These are phyloP conservation scores for Boletus sp. DNA, from an alignment of 768 basidiomycete genomes.

Conservation along the genomic window DNA sequence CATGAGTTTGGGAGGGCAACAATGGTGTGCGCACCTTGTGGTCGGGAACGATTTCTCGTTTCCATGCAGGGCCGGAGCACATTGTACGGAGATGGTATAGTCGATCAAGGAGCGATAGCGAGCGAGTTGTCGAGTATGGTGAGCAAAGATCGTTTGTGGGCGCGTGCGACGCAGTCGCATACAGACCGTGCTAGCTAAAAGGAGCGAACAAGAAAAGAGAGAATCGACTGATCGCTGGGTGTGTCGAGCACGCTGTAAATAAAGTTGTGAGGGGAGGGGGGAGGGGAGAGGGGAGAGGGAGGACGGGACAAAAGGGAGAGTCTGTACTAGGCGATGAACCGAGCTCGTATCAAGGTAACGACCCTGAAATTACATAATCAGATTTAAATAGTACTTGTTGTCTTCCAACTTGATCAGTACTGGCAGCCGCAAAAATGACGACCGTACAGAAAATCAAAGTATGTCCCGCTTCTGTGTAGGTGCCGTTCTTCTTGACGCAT, in stretches of 20 bases:
- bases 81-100: constrained; percentile 16
- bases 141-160: constrained; percentile 24
- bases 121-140: constrained; percentile 23
- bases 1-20: background rate
- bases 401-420: background rate
- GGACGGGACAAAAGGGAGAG: constrained; percentile 10
- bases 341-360: constrained; percentile 14
- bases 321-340: too few species aligned
- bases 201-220: constrained; percentile 26
- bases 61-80: constrained; percentile 80
- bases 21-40: constrained; percentile 69
- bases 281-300: background rate
- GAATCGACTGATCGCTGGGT: constrained; percentile 11
- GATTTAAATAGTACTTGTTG: background rate
- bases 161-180: constrained; percentile 38
- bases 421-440: constrained; percentile 51
- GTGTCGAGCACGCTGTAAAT: background rate
- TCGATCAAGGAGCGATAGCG: constrained; percentile 21
- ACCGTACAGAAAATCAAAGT: constrained; percentile 91
- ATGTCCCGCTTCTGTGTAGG: constrained; percentile 21
- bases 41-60: constrained; percentile 94
- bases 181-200: constrained; percentile 19
- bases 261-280: constrained; percentile 15
- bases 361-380: constrained; percentile 16
- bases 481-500: constrained; percentile 9